Conservation (phyloP, 805 yeast species). For the Schwanniomyces occidentalis region DNA sequence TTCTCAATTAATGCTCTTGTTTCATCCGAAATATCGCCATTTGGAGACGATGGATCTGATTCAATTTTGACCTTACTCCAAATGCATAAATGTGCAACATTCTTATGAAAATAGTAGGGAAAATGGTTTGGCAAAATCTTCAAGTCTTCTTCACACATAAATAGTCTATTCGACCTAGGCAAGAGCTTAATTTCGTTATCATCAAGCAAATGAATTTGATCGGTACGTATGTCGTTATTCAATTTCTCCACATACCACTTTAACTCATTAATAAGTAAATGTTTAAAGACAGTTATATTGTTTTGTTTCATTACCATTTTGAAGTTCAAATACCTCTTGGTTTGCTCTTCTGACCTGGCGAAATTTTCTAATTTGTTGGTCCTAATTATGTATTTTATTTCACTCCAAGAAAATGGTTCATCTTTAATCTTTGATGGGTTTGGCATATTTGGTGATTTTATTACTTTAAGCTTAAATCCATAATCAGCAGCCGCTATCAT, state of each 20-base stretch:
- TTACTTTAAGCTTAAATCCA: conserved; percentile 15
- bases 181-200: conserved; percentile 17
- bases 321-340: conserved; percentile 47
- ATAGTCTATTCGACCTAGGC: conserved; percentile 39
- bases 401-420: conserved; percentile 49
- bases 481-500: conserved; percentile 2
- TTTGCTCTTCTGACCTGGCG: conserved; percentile 47
- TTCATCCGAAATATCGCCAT: conserved; percentile 51
- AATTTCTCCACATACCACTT: conserved; percentile 46
- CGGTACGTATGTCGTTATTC: conserved; percentile 18
- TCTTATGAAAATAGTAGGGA: conserved; percentile 60
- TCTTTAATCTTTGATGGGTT: conserved; percentile 29
- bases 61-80: conserved; percentile 66
- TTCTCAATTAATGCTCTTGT: conserved; percentile 44
- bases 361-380: conserved; percentile 47
- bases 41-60: conserved; percentile 47
- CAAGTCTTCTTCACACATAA: conserved; percentile 42
- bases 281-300: conserved; percentile 46
- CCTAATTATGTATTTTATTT: conserved; percentile 36
- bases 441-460: conserved; percentile 39
- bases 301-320: conserved; percentile 37
- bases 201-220: conserved; percentile 11
- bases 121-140: conserved; percentile 57
- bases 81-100: conserved; percentile 57
- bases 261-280: conserved; percentile 48